These are phyloP conservation scores for Coelastrella sp. DNA, from an alignment of 139 green algal species.

Conservation along the genomic window DNA sequence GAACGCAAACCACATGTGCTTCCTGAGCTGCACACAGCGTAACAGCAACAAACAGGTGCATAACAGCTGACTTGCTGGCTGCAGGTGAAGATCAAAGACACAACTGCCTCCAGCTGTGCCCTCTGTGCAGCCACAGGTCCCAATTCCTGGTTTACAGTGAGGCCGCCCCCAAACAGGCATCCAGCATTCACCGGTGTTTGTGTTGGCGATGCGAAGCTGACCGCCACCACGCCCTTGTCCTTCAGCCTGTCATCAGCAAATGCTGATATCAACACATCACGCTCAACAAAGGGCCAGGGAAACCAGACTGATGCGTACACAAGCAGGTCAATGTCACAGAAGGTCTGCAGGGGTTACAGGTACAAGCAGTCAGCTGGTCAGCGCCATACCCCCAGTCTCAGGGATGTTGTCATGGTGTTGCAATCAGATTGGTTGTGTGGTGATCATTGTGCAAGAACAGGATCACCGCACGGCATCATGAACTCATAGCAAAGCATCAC, in stretches of 20 bases:
- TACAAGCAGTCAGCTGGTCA: not conserved
- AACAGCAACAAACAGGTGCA: not conserved
- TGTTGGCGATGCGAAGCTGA: constrained; percentile 34
- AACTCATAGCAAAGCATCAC: too few relatives aligned
- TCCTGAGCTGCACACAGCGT: not conserved
- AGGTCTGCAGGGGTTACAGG: not conserved
- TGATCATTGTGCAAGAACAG: too few relatives aligned
- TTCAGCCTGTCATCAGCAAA: constrained; percentile 30
- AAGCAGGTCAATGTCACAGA: constrained; percentile 36
- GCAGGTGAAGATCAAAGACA: too few relatives aligned
- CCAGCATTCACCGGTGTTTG: not conserved
- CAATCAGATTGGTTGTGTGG: too few relatives aligned
- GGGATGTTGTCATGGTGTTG: not conserved
- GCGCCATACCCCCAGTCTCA: not conserved
- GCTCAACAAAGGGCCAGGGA: constrained; percentile 42
- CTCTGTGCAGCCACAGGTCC: too few relatives aligned
- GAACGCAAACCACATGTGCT: not conserved
- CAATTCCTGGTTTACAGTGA: too few relatives aligned
- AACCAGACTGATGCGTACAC: constrained; percentile 42
- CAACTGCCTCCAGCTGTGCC: too few relatives aligned
- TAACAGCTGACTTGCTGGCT: too few relatives aligned
- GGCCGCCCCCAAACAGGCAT: not conserved
- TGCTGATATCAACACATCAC: constrained; percentile 43
- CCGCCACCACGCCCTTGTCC: constrained; percentile 14
- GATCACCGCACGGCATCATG: not conserved